phyloP scores from a whole-genome alignment of 148 eudicot species.

The Rhododendron vialii region DNA sequence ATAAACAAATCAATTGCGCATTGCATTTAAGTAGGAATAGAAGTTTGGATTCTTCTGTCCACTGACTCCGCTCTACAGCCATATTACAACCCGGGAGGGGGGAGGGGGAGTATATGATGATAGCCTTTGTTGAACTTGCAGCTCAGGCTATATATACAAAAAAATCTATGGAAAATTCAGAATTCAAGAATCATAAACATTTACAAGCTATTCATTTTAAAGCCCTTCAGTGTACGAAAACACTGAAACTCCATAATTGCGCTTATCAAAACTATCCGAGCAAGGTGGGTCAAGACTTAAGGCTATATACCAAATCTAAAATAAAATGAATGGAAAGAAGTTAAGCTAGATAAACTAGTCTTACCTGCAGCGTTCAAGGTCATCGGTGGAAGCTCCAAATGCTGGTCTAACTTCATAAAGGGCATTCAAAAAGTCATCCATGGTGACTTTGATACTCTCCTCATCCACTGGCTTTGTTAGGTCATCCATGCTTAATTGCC shows the following conservation, averaged over 20 bases:
- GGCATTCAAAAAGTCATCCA: slow-evolving; percentile 91
- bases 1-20: background rate
- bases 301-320: background rate
- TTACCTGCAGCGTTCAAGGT: slow-evolving; percentile 96
- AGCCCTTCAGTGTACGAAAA: background rate
- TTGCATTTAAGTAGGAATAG: background rate
- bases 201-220: background rate
- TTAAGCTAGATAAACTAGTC: background rate
- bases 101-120: background rate
- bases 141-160: background rate
- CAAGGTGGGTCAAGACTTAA: background rate
- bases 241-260: background rate
- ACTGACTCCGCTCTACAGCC: background rate
- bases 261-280: background rate
- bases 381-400: slow-evolving; percentile 94
- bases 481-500: slow-evolving; percentile 89
- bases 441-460: slow-evolving; percentile 89
- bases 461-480: slow-evolving; percentile 91
- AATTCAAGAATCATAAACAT: background rate
- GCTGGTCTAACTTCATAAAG: slow-evolving; percentile 82
- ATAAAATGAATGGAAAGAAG: background rate
- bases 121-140: background rate
- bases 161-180: background rate
- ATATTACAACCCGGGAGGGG: background rate
- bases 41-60: background rate